Conservation (phyloP, 176 grass and related monocot genomes). For the Aegilops umbellulata region DNA sequence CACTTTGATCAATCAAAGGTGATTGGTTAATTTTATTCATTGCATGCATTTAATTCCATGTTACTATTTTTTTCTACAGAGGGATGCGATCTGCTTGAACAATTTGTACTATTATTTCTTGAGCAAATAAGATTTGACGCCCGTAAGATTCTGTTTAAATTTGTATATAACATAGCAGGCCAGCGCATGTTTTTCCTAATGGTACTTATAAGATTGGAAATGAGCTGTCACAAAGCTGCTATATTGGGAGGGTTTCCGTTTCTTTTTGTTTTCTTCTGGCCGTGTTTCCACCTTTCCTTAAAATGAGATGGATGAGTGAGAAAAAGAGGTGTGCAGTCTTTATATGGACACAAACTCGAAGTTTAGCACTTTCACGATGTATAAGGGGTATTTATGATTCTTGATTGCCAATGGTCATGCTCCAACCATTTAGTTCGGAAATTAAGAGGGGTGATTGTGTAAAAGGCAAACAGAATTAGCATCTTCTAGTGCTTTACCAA, state of each 20-base stretch:
- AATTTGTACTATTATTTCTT: background rate
- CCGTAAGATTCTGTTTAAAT: background rate
- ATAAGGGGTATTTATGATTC: background rate
- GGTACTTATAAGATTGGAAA: background rate
- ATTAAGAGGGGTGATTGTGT: background rate
- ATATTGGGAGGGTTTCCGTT: slow-evolving; percentile 12
- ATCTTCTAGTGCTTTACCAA: background rate
- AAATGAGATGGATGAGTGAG: background rate
- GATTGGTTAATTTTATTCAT: slow-evolving; percentile 15
- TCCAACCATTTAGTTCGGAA: background rate
- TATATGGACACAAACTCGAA: background rate
- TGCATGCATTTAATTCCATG: background rate
- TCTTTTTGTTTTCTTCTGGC: slow-evolving; percentile 18
- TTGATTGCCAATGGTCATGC: background rate
- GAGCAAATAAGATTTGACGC: background rate
- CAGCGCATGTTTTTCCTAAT: slow-evolving; percentile 2
- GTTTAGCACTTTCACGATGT: slow-evolving; percentile 1
- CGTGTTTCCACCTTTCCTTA: background rate
- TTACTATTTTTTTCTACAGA: background rate
- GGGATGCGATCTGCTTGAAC: background rate
- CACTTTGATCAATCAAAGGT: slow-evolving; percentile 99
- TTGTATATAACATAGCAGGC: background rate
- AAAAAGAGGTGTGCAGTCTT: background rate
- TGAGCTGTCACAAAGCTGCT: background rate
- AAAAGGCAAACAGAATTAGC: background rate